Base-by-base conservation (phyloP, 495 filamentous ascomycete species). In the Lophiotrema nucula region DNA sequence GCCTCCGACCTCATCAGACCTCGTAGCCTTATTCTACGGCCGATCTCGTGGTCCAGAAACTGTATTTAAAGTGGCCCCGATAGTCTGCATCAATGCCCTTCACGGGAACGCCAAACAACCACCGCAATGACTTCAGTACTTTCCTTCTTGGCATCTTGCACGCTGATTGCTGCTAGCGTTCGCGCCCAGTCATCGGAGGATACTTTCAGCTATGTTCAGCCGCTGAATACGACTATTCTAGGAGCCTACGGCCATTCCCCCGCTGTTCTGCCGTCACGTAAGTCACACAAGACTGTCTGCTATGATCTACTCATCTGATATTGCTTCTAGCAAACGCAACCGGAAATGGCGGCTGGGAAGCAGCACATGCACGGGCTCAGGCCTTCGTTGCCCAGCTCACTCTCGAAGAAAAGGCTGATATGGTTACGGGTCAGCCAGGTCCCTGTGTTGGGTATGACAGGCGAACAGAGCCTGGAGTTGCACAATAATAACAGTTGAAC, bases 361-460 rank as follows among this genome's bases (percentile, higher is more conserved):
- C 24, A 6, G 56, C 56, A 15, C 27, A 46, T 28, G 22, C 28
- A 41, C 82, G 80, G 60, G 84, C 82, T 5, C 71, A 62, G 22
- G 66, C 62, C 0, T 66, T 87, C 22, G 83, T 87, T 2, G 69
- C 72, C 1, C 72, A 82, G 50, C 73, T 87, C 70, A 83, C 81
- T 1, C 64, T 79, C 10, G 79, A 81, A 11, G 83, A 88, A 56
- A 86, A 86, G 70, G 75, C 79, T 39, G 77, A 73, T 46, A 70
- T 85, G 47, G 84, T 72, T 53, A 79, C 60, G 63, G 72, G 67
- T 24, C 56, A 35, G 49, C 67, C 48, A 45, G 56, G 56, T 19
- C 56, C 60, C 1, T 86, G 83, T 58, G 73, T 74, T 28, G 82
- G 83, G 19, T 43, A 43, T 11, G 39, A 11, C 10, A 35, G 31